phyloP scores from a whole-genome alignment of 1,139 yeast species.

The Geotrichum fermentans region DNA sequence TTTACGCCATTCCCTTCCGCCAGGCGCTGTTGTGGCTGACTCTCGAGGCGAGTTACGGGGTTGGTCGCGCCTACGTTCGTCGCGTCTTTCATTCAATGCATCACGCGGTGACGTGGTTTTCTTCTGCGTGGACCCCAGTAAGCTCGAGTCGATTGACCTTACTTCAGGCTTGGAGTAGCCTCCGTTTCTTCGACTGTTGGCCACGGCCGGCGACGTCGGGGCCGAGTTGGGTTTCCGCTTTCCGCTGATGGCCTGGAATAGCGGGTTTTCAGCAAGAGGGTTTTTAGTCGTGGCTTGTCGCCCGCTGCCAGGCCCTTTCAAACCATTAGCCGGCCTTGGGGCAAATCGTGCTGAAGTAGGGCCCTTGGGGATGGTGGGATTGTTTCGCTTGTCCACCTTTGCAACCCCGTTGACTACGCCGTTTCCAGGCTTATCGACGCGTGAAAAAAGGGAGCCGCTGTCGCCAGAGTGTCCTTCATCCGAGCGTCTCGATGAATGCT shows the following conservation, averaged over 20 bases:
- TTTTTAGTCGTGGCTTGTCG: neutral
- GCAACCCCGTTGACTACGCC: neutral
- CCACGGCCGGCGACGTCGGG: too few species aligned
- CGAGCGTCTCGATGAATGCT: too few species aligned
- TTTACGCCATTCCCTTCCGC: too few species aligned
- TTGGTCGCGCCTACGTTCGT: too few species aligned
- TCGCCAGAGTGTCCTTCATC: neutral
- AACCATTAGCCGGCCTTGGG: too few species aligned
- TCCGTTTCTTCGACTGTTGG: too few species aligned
- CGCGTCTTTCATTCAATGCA: too few species aligned
- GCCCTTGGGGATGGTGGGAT: neutral
- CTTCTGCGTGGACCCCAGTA: conserved; percentile 9
- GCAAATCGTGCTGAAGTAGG: too few species aligned
- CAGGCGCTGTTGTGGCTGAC: too few species aligned
- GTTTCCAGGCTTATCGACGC: conserved; percentile 1
- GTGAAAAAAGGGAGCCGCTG: conserved; percentile 2
- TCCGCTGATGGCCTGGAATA: conserved; percentile 15
- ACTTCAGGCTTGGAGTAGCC: too few species aligned
- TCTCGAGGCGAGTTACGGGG: too few species aligned
- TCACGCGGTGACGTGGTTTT: too few species aligned
- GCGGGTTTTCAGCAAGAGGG: conserved; percentile 9
- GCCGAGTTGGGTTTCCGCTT: conserved; percentile 1
- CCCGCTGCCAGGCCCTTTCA: neutral
- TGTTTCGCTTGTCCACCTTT: neutral
- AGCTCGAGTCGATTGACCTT: conserved; percentile 9